Evolutionary conservation across 768 basidiomycete genomes (phyloP).

Genomic region (Leccinum barrowsii): DNA sequence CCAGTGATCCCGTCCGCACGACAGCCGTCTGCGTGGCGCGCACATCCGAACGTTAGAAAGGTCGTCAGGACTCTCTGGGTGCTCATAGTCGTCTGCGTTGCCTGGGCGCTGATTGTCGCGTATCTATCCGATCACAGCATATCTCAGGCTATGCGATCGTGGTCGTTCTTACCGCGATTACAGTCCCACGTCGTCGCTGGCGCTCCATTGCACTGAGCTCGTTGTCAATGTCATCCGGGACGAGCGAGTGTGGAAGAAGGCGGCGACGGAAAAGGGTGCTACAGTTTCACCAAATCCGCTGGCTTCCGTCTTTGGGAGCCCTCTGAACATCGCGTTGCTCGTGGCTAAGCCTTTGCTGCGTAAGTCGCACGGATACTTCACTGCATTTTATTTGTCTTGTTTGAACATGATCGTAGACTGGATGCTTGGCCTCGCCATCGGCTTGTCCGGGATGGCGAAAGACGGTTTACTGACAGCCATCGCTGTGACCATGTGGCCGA

Average conservation of each 20-base stretch:
- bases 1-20: constrained; percentile 11
- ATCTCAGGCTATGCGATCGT: constrained; percentile 2
- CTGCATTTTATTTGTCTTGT: neutral
- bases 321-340: constrained; percentile 15
- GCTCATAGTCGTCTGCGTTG: constrained; percentile 17
- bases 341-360: constrained; percentile 25
- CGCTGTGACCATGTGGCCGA: constrained; percentile 24
- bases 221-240: constrained; percentile 29
- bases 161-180: constrained; percentile 26
- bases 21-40: constrained; percentile 29
- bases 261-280: constrained; percentile 15
- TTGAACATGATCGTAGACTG: constrained; percentile 19
- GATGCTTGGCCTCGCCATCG: constrained; percentile 32
- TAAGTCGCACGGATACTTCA: constrained; percentile 11
- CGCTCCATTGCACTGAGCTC: constrained; percentile 27
- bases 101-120: constrained; percentile 20
- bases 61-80: constrained; percentile 22
- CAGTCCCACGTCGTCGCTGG: constrained; percentile 21
- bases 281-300: constrained; percentile 20
- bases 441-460: constrained; percentile 13
- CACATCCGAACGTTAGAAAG: constrained; percentile 21
- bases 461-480: constrained; percentile 10
- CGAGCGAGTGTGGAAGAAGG: constrained; percentile 26
- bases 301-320: constrained; percentile 19
- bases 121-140: constrained; percentile 8